Conservation (phyloP, 1,139 yeast species). For the Candida tropicalis region DNA sequence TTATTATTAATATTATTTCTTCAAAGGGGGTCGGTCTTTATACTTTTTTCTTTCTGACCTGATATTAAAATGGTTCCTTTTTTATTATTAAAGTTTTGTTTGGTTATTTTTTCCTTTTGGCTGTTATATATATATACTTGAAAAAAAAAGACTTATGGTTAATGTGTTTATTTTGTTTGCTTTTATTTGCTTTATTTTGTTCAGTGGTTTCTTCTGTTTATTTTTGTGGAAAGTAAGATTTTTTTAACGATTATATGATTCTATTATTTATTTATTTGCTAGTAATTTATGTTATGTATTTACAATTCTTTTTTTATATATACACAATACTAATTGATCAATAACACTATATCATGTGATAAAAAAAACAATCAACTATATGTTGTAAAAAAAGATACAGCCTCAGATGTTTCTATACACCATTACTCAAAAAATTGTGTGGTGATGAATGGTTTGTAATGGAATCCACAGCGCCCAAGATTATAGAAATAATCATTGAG, state of each 20-base stretch:
- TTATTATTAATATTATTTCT: slow-evolving; percentile 1
- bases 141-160: not conserved
- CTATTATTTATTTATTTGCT: slow-evolving; percentile 5
- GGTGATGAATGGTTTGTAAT: slow-evolving; percentile 33
- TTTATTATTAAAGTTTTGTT: not conserved
- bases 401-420: slow-evolving; percentile 33
- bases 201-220: not conserved
- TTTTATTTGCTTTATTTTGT: not conserved
- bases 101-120: slow-evolving; percentile 1
- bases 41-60: not conserved
- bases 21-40: no score
- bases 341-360: not conserved
- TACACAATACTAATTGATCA: not conserved
- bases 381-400: slow-evolving; percentile 18
- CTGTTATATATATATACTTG: not conserved
- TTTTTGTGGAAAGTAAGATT: not conserved
- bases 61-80: not conserved
- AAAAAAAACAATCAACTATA: not conserved
- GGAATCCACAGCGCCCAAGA: slow-evolving; percentile 37
- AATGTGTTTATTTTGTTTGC: not conserved
- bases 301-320: not conserved
- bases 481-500: slow-evolving; percentile 17
- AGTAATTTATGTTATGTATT: slow-evolving; percentile 1
- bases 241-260: slow-evolving; percentile 4
- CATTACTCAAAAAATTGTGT: slow-evolving; percentile 25